Evolutionary conservation across 371 early-diverging fungal genomes (phyloP).

Genomic region (Rhizopus sp.): DNA sequence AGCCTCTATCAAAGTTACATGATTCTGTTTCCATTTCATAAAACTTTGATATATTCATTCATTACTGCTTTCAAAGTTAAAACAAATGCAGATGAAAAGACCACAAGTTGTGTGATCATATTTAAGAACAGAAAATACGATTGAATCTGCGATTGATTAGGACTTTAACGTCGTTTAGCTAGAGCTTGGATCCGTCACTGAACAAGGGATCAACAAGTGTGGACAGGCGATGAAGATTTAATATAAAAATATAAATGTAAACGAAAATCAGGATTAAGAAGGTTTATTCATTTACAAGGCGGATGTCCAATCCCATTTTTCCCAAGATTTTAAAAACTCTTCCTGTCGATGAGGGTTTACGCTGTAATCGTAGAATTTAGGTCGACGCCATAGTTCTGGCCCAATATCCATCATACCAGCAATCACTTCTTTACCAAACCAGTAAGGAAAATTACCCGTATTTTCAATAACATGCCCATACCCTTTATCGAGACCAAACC

Average conservation of each 20-base stretch:
- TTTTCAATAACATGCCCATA: constrained; percentile 97
- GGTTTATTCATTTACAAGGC: constrained; percentile 29
- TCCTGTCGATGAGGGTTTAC: constrained; percentile 61
- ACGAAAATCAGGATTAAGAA: not conserved
- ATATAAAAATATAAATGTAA: not conserved
- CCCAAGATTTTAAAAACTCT: constrained; percentile 74
- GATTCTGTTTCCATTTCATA: no score
- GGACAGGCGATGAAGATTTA: constrained; percentile 32
- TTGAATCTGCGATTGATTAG: not conserved
- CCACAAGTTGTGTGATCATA: not conserved
- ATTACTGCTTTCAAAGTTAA: not conserved
- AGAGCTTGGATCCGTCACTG: constrained; percentile 32
- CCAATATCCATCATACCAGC: constrained; percentile 82
- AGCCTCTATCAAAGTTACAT: no score
- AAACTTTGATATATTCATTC: no score
- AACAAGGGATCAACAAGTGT: constrained; percentile 24
- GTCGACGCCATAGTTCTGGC: constrained; percentile 75
- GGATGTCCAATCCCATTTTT: constrained; percentile 83
- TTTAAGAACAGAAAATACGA: not conserved
- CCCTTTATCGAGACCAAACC: constrained; percentile 88
- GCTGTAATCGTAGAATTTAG: constrained; percentile 56
- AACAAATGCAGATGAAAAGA: not conserved
- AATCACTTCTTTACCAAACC: constrained; percentile 84
- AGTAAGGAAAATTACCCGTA: constrained; percentile 70
- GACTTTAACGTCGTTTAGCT: constrained; percentile 28